phyloP scores from a whole-genome alignment of 2,329 filamentous ascomycete genomes.

The Cercospora zeae-maydis region DNA sequence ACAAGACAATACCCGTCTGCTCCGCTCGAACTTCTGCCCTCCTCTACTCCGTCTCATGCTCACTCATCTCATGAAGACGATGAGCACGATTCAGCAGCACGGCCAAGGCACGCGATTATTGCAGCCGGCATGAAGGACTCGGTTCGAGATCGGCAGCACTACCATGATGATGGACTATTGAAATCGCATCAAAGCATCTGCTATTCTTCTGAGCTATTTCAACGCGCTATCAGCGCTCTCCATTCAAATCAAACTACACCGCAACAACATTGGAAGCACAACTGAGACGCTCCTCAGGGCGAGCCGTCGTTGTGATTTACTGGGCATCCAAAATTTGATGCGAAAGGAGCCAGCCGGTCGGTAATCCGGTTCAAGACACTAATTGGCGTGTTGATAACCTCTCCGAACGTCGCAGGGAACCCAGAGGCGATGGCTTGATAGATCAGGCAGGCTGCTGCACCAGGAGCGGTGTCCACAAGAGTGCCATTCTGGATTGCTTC shows the following conservation, averaged over 20 bases:
- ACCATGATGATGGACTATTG: too few species aligned
- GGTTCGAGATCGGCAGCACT: too few species aligned
- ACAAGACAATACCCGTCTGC: too few species aligned
- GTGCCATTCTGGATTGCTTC: constrained; percentile 35
- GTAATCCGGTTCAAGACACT: constrained; percentile 17
- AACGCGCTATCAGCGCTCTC: neutral
- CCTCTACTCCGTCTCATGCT: too few species aligned
- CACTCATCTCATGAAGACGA: too few species aligned
- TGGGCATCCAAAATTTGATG: constrained; percentile 6
- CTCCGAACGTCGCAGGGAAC: constrained; percentile 18
- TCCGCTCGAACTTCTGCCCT: too few species aligned
- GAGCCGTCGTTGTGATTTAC: constrained; percentile 8
- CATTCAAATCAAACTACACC: neutral
- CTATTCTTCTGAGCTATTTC: too few species aligned
- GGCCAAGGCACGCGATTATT: too few species aligned
- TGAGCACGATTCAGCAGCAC: too few species aligned
- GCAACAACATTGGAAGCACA: neutral
- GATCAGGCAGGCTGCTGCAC: constrained; percentile 39
- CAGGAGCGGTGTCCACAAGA: constrained; percentile 28
- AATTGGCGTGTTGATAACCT: constrained; percentile 13
- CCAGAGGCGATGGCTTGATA: constrained; percentile 42
- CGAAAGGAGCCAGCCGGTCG: neutral
- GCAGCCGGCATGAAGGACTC: too few species aligned
- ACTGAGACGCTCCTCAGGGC: neutral
- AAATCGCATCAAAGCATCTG: too few species aligned